Evolutionary conservation across 1,284 basidiomycete genomes (phyloP).

Genomic region (Puccinia sorghi): DNA sequence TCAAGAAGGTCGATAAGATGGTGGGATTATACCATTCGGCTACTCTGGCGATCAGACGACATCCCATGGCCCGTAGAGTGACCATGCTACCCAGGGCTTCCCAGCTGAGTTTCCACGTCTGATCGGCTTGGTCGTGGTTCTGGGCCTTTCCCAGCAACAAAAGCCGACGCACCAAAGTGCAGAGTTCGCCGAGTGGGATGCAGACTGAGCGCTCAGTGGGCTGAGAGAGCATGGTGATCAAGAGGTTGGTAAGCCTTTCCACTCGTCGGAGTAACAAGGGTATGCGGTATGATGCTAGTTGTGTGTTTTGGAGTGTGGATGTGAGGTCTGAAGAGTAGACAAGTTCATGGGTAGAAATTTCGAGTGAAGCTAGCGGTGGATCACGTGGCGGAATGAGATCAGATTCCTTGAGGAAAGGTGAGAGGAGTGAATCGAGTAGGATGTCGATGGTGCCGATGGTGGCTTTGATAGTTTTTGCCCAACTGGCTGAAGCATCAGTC

Average conservation of each 20-base stretch:
- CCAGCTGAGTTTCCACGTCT: slow-evolving; percentile 30
- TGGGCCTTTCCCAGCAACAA: slow-evolving; percentile 18
- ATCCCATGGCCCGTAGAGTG: slow-evolving; percentile 1
- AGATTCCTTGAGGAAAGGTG: slow-evolving; percentile 16
- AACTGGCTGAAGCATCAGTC: neutral
- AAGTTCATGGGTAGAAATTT: slow-evolving; percentile 19
- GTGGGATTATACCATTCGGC: neutral
- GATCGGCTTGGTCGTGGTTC: slow-evolving; percentile 17
- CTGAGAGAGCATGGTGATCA: slow-evolving; percentile 24
- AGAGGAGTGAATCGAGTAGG: slow-evolving; percentile 17
- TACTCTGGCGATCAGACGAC: slow-evolving; percentile 28
- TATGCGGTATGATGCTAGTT: slow-evolving; percentile 10
- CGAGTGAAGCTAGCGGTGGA: neutral
- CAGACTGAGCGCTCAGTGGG: slow-evolving; percentile 12
- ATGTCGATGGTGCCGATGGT: slow-evolving; percentile 37
- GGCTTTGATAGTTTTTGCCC: slow-evolving; percentile 28
- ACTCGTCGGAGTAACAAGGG: neutral
- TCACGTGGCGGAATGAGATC: neutral
- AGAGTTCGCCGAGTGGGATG: slow-evolving; percentile 33
- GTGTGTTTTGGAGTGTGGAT: neutral
- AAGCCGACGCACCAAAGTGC: slow-evolving; percentile 1
- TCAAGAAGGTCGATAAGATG: neutral
- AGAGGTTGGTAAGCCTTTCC: slow-evolving; percentile 6
- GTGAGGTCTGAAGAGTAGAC: slow-evolving; percentile 5
- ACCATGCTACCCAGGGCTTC: slow-evolving; percentile 10